phyloP scores from a whole-genome alignment of 1,284 basidiomycete species.

The Sporisorium graminicola region DNA sequence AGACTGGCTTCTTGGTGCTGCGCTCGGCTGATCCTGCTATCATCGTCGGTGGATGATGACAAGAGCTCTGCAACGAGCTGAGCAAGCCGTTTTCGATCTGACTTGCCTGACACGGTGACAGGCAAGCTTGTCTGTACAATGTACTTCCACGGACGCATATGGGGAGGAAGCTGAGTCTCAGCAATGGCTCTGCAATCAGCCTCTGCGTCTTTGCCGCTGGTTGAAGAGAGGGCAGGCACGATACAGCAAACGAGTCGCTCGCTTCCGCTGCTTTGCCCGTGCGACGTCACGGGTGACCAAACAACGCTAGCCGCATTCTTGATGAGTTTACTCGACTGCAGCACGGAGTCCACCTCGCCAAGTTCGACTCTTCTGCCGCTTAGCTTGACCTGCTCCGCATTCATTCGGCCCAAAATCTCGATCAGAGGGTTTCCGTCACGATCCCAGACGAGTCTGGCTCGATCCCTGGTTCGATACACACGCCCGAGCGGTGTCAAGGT shows the following conservation, averaged over 20 bases:
- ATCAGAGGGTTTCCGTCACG: slow-evolving; percentile 15
- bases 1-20: background rate
- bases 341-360: slow-evolving; percentile 22
- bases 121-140: slow-evolving; percentile 8
- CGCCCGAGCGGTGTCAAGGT: slow-evolving; percentile 11
- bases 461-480: slow-evolving; percentile 25
- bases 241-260: slow-evolving; percentile 11
- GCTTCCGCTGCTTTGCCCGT: slow-evolving; percentile 2
- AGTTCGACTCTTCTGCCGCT: slow-evolving; percentile 30
- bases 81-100: slow-evolving; percentile 20
- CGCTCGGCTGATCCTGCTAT: background rate
- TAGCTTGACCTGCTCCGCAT: slow-evolving; percentile 33
- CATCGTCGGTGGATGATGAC: background rate
- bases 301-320: slow-evolving; percentile 11
- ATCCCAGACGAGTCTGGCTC: slow-evolving; percentile 27
- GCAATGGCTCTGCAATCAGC: slow-evolving; percentile 22
- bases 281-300: background rate
- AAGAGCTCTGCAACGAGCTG: slow-evolving; percentile 1
- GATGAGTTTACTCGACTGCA: slow-evolving; percentile 12
- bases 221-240: background rate
- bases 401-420: slow-evolving; percentile 35
- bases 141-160: slow-evolving; percentile 25
- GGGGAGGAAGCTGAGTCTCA: slow-evolving; percentile 17
- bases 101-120: slow-evolving; percentile 17
- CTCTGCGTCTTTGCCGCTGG: slow-evolving; percentile 5